Percentiles rank a stretch among this genome's conserved stretches.
phyloP scores from a whole-genome alignment of 2,329 filamentous ascomycete species.

The Fusarium anthophilum region DNA sequence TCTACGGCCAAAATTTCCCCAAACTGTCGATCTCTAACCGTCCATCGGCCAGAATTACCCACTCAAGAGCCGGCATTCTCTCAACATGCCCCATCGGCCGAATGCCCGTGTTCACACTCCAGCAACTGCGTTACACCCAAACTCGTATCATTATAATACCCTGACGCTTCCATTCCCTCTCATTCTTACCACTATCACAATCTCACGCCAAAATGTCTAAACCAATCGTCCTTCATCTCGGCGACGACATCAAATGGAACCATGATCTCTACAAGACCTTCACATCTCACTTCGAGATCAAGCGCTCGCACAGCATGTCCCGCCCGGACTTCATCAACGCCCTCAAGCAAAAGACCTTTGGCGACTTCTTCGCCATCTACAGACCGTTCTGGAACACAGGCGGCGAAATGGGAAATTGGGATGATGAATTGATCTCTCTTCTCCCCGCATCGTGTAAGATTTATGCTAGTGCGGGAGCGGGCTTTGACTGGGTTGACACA shows the following conservation, averaged over 20 bases:
- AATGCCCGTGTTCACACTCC: conserved; percentile 14
- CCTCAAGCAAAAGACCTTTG: conserved; percentile 35
- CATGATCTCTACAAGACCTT: conserved; percentile 39
- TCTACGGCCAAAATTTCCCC: neutral
- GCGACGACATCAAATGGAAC: conserved; percentile 43
- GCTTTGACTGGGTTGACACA: conserved; percentile 44
- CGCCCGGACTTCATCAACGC: conserved; percentile 40
- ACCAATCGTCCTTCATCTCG: conserved; percentile 43
- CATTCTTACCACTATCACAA: neutral
- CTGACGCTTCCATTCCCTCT: neutral
- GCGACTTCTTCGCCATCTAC: conserved; percentile 41
- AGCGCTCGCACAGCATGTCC: conserved; percentile 41
- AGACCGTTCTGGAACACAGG: conserved; percentile 43
- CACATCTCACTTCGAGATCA: conserved; percentile 38
- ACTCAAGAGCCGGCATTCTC: conserved; percentile 26
- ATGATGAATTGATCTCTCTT: conserved; percentile 38
- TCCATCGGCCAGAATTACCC: conserved; percentile 3
- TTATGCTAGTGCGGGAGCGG: conserved; percentile 40
- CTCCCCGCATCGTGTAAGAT: conserved; percentile 38
- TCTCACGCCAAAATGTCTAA: conserved; percentile 31
- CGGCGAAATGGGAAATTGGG: conserved; percentile 43
- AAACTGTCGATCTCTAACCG: neutral
- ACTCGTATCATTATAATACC: neutral
- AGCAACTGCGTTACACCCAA: neutral
- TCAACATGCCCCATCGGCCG: conserved; percentile 28